Percentiles rank a stretch among this genome's conserved stretches.
phyloP scores from a whole-genome alignment of 2,329 filamentous ascomycete species.

The Calonectria crousiana region DNA sequence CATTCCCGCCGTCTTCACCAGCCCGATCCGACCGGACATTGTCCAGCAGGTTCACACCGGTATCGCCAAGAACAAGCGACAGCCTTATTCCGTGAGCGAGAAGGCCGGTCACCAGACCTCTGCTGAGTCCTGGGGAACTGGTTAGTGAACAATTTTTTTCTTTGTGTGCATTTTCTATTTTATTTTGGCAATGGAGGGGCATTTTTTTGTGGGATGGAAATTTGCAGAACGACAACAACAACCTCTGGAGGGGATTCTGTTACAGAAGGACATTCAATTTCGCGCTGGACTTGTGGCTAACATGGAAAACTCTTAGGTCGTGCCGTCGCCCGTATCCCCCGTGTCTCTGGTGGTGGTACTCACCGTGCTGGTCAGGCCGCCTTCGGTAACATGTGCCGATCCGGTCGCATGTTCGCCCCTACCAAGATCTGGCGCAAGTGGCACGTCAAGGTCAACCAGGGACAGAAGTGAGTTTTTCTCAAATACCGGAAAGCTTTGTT shows the following conservation, averaged over 20 bases:
- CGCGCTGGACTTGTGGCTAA: conserved; percentile 37
- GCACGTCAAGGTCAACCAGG: conserved; percentile 99
- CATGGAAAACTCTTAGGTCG: conserved; percentile 72
- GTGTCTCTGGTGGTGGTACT: conserved; percentile 99
- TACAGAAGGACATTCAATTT: conserved; percentile 6
- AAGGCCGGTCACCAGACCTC: conserved; percentile 99
- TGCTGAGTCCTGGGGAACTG: conserved; percentile 99
- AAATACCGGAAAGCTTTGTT: background rate
- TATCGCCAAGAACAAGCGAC: conserved; percentile 99
- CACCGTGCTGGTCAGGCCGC: conserved; percentile 99
- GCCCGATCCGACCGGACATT: conserved; percentile 98
- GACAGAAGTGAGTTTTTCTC: conserved; percentile 81
- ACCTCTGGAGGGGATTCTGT: background rate
- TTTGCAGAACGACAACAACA: background rate
- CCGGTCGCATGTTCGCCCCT: conserved; percentile 99
- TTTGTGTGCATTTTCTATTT: conserved; percentile 20
- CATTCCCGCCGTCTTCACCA: conserved; percentile 96
- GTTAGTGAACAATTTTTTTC: conserved; percentile 67
- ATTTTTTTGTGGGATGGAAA: conserved; percentile 34
- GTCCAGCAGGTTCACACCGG: conserved; percentile 99
- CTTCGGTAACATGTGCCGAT: conserved; percentile 99
- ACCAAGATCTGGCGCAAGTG: conserved; percentile 99
- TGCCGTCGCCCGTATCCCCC: conserved; percentile 99
- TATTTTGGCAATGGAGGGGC: conserved; percentile 25
- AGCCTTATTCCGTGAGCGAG: conserved; percentile 99